Evolutionary conservation across 768 basidiomycete species (phyloP).

Genomic region (Leccinum subgranulosum): DNA sequence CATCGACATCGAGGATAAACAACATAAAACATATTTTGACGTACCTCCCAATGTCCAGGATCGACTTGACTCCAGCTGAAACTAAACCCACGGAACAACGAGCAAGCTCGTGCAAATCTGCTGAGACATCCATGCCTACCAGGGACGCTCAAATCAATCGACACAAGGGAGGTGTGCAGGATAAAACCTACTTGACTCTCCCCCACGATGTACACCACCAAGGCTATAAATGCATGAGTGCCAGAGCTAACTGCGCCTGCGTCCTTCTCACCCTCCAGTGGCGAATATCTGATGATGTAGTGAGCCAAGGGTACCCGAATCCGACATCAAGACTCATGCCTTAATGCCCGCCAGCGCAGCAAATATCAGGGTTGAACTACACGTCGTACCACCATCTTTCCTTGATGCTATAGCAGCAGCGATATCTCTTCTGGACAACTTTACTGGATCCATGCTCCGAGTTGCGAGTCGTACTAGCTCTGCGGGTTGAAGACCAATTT

Average conservation of each 20-base stretch:
- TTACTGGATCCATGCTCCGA: conserved; percentile 43
- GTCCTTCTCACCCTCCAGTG: conserved; percentile 78
- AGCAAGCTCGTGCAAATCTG: conserved; percentile 86
- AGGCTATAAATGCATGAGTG: conserved; percentile 41
- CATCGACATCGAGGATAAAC: background rate
- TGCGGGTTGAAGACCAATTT: conserved; percentile 68
- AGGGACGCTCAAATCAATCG: background rate
- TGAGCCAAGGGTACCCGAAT: conserved; percentile 7
- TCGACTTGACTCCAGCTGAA: conserved; percentile 92
- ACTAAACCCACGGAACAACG: conserved; percentile 90
- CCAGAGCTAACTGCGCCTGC: background rate
- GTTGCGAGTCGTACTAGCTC: conserved; percentile 73
- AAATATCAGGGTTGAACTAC: conserved; percentile 70
- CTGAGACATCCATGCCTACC: conserved; percentile 92
- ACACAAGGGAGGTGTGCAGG: background rate
- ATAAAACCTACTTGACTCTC: conserved; percentile 52
- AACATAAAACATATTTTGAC: background rate
- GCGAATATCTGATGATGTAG: conserved; percentile 62
- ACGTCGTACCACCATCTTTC: conserved; percentile 79
- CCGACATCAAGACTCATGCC: conserved; percentile 33
- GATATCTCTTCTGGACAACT: conserved; percentile 80
- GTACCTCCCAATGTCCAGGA: conserved; percentile 85
- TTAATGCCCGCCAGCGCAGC: conserved; percentile 85
- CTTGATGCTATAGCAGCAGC: conserved; percentile 66
- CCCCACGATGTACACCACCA: conserved; percentile 82